Evolutionary conservation across 2,329 filamentous ascomycete genomes (phyloP).

Genomic region (Pezizomycotina sp.): DNA sequence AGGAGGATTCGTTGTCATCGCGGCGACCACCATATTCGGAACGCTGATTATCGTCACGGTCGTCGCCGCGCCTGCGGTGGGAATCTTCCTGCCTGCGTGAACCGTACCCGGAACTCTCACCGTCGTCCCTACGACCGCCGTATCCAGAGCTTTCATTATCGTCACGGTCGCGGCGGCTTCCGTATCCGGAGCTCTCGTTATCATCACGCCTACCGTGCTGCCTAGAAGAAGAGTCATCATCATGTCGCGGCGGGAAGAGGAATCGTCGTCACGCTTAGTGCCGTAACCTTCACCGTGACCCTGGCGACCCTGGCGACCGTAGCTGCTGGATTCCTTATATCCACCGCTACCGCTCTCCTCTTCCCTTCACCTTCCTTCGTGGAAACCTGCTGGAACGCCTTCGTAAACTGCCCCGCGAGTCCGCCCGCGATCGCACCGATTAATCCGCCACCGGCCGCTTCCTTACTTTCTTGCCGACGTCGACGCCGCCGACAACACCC

Average conservation of each 20-base stretch:
- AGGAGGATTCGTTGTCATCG: slow-evolving; percentile 2
- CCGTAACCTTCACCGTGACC: slow-evolving; percentile 3
- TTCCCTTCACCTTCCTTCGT: slow-evolving; percentile 37
- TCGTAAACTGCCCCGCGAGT: slow-evolving; percentile 47
- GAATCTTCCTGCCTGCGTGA: slow-evolving; percentile 18
- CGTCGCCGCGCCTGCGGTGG: slow-evolving; percentile 25
- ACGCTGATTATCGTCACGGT: slow-evolving; percentile 13
- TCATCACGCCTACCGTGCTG: slow-evolving; percentile 5
- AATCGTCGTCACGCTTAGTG: slow-evolving; percentile 3
- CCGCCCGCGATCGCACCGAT: slow-evolving; percentile 52
- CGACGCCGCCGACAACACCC: slow-evolving; percentile 32
- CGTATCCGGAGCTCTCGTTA: slow-evolving; percentile 26
- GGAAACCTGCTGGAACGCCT: slow-evolving; percentile 32
- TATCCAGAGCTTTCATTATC: slow-evolving; percentile 4
- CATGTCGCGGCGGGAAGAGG: slow-evolving; percentile 5
- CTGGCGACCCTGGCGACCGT: slow-evolving; percentile 4
- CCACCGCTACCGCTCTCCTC: slow-evolving; percentile 39
- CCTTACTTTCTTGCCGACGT: slow-evolving; percentile 20
- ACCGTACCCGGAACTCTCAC: slow-evolving; percentile 6
- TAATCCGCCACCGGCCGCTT: slow-evolving; percentile 39
- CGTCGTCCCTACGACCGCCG: slow-evolving; percentile 11
- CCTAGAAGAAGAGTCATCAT: neutral
- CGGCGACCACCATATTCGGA: slow-evolving; percentile 7
- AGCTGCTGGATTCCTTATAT: slow-evolving; percentile 2
- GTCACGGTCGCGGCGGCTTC: slow-evolving; percentile 28